These are phyloP conservation scores for Gautieria morchelliformis DNA, from an alignment of 768 basidiomycete species.

Conservation along the genomic window DNA sequence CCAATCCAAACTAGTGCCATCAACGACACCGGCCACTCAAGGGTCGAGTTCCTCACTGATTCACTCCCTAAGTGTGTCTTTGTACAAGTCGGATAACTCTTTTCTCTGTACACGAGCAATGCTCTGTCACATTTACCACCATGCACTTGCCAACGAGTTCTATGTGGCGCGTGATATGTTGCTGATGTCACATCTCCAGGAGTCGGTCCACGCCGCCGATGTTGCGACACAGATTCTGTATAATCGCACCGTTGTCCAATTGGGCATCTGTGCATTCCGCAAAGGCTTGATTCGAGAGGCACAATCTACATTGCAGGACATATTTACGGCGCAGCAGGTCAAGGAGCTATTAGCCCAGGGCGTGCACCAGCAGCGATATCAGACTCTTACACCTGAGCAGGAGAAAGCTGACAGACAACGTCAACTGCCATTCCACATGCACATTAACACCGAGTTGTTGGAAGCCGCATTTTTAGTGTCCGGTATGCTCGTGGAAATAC, in stretches of 20 bases:
- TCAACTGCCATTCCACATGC: conserved; percentile 98
- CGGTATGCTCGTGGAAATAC: conserved; percentile 98
- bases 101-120: conserved; percentile 93
- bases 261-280: conserved; percentile 95
- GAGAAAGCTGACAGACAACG: conserved; percentile 94
- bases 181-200: conserved; percentile 97
- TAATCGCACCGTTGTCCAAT: conserved; percentile 94
- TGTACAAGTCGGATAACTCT: conserved; percentile 88
- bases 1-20: conserved; percentile 48
- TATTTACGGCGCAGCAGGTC: conserved; percentile 92
- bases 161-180: conserved; percentile 96
- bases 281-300: conserved; percentile 90
- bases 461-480: conserved; percentile 97
- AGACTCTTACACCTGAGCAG: conserved; percentile 80
- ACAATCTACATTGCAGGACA: conserved; percentile 87
- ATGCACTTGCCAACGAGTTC: conserved; percentile 94
- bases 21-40: conserved; percentile 46
- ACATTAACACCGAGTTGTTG: conserved; percentile 95
- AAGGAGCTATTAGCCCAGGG: conserved; percentile 97
- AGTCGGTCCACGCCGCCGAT: conserved; percentile 92
- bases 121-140: conserved; percentile 95
- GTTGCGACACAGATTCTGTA: conserved; percentile 96
- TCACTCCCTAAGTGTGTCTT: conserved; percentile 79
- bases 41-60: conserved; percentile 67
- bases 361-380: conserved; percentile 86